Base-by-base conservation (phyloP, 768 basidiomycete species). In the Lactarius indigo region DNA sequence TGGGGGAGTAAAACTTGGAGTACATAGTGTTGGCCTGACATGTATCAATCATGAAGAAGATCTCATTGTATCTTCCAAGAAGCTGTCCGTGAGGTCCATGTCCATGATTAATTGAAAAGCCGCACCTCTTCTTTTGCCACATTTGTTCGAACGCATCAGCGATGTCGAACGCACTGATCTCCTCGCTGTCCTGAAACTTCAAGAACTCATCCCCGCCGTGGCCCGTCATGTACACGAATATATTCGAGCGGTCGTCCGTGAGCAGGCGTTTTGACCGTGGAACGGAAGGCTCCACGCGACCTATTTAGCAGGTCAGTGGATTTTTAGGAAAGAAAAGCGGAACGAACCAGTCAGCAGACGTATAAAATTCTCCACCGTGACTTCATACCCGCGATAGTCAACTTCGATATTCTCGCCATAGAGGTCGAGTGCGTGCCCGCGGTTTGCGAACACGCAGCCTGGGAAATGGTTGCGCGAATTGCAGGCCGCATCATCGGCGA, bases 161-260 rank as follows among this genome's bases (percentile, higher is more conserved):
- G n/a, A 98, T 85, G 74, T 98, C 97, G 65, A 91, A 94, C 0
- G 96, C 94, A 65, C 91, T 94, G 72, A 98, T 94, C 76, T 99
- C 97, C 76, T 98, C 97, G 75, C 92, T 95, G 75, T 99, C 97
- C 75, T 99, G 97, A 76, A 99, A 98, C 76, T 99, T 98, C 74
- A 99, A 85, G 75, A 98, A 99, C 76, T 97, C 97, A 72, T 96
- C 91, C 1, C 97, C 97, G 15, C 97, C 97, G 72, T 98, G 97
- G 0, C 97, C 97, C 0, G 97, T 96, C 93, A 98, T 92, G 77
- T 97, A 98, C 23, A 99, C 87, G 74, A 98, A 98, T 67, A 99
- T 82, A 73, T 98, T 98, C 7, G 92, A 94, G 33, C 87, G 81
- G 64, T 93, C 90, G 72, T 99, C 96, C 0, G 93, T 90, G 47